Percentiles rank a stretch among this genome's conserved stretches.
These are phyloP conservation scores for Cryptococcus sp. DNA, from an alignment of 1,284 basidiomycete species.

Conservation along the genomic window DNA sequence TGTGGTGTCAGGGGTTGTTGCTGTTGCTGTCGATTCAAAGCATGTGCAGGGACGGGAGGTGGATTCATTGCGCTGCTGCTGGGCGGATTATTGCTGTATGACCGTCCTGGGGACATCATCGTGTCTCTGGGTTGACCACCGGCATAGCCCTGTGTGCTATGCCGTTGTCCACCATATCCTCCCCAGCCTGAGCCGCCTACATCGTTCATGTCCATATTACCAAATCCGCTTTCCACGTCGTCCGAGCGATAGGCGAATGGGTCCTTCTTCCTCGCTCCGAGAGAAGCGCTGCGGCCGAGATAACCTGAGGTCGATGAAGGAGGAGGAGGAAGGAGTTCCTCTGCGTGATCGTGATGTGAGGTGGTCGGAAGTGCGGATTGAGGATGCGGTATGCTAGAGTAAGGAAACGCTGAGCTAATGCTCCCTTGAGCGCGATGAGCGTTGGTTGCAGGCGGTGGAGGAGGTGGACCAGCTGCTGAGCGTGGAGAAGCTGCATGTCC, in stretches of 20 bases:
- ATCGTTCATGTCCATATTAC: slow-evolving; percentile 34
- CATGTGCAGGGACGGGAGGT: slow-evolving; percentile 34
- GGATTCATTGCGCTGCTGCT: slow-evolving; percentile 28
- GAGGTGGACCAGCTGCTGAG: slow-evolving; percentile 9
- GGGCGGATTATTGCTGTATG: slow-evolving; percentile 6
- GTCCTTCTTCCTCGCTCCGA: slow-evolving; percentile 47
- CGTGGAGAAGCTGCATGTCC: slow-evolving; percentile 9
- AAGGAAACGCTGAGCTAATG: slow-evolving; percentile 18
- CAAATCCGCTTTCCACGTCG: slow-evolving; percentile 51
- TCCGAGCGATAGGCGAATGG: slow-evolving; percentile 50
- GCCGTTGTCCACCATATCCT: slow-evolving; percentile 19
- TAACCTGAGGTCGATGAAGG: slow-evolving; percentile 26
- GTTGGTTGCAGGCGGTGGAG: slow-evolving; percentile 1
- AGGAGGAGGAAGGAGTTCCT: slow-evolving; percentile 29
- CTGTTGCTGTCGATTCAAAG: slow-evolving; percentile 13
- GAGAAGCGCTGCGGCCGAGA: slow-evolving; percentile 45
- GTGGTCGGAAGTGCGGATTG: slow-evolving; percentile 12
- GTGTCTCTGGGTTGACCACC: slow-evolving; percentile 22
- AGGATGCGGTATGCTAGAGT: slow-evolving; percentile 17
- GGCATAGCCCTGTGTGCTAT: slow-evolving; percentile 3
- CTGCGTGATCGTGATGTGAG: slow-evolving; percentile 10
- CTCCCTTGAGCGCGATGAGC: slow-evolving; percentile 23
- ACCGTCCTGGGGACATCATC: slow-evolving; percentile 27
- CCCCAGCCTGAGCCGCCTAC: slow-evolving; percentile 7
- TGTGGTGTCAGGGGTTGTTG: slow-evolving; percentile 8